These are phyloP conservation scores for Parafenestella ontariensis DNA, from an alignment of 2,329 filamentous ascomycete species.

Conservation along the genomic window DNA sequence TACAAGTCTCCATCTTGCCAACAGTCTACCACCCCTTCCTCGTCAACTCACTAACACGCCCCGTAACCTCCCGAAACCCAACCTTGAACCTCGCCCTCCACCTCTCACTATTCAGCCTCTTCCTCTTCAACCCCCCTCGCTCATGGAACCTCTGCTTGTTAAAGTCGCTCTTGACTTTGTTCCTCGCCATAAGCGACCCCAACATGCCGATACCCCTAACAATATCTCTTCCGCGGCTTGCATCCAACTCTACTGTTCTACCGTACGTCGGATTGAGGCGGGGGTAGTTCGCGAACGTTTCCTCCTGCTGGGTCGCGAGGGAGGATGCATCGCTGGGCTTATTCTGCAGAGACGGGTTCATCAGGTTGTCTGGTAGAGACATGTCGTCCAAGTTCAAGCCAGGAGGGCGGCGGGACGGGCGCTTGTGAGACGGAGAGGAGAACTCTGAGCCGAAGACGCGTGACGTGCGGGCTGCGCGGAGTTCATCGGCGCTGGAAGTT, in stretches of 20 bases:
- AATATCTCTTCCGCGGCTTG: constrained; percentile 52
- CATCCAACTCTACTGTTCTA: constrained; percentile 49
- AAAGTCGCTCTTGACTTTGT: constrained; percentile 65
- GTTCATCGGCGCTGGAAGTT: constrained; percentile 7
- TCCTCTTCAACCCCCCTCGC: constrained; percentile 76
- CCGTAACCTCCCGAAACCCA: constrained; percentile 70
- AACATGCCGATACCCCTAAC: constrained; percentile 56
- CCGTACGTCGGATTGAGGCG: constrained; percentile 51
- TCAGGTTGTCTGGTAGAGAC: constrained; percentile 18
- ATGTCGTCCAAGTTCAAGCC: constrained; percentile 29
- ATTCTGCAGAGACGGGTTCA: constrained; percentile 23
- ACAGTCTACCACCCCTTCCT: constrained; percentile 81
- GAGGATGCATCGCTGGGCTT: constrained; percentile 20
- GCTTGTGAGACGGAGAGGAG: constrained; percentile 6
- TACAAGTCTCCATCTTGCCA: not conserved
- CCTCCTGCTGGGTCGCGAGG: constrained; percentile 25
- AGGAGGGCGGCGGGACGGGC: constrained; percentile 3
- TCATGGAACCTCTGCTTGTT: constrained; percentile 74
- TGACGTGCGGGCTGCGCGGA: constrained; percentile 5
- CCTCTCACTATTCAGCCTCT: constrained; percentile 73
- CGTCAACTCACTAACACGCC: constrained; percentile 72
- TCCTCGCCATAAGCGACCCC: constrained; percentile 54
- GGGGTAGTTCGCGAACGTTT: constrained; percentile 35
- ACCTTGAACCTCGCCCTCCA: constrained; percentile 73
- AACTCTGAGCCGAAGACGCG: constrained; percentile 30